A percentile compares a stretch with the other conserved stretches of the same genome.
phyloP scores from a whole-genome alignment of 1,139 yeast species.

The Geotrichum europaeum region DNA sequence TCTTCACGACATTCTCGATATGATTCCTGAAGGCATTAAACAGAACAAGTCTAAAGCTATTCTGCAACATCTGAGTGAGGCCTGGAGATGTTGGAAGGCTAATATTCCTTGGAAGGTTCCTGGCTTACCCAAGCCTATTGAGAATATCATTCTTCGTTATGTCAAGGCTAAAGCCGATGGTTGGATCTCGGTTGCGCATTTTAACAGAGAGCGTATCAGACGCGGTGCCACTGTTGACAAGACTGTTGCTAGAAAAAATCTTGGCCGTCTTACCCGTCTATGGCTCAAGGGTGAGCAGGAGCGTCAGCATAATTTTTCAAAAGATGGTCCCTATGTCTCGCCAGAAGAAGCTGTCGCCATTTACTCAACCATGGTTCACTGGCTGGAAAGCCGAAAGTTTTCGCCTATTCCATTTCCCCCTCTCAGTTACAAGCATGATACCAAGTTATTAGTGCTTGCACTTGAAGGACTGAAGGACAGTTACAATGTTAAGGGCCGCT shows the following conservation, averaged over 20 bases:
- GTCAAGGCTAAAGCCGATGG: slow-evolving; percentile 95
- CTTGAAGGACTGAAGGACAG: slow-evolving; percentile 81
- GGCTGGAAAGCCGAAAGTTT: slow-evolving; percentile 85
- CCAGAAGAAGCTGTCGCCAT: slow-evolving; percentile 87
- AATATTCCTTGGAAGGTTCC: slow-evolving; percentile 98
- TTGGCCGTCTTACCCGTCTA: slow-evolving; percentile 83
- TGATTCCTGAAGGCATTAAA: slow-evolving; percentile 93
- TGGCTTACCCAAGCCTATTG: slow-evolving; percentile 89
- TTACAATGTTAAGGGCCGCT: slow-evolving; percentile 73
- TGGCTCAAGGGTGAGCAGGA: slow-evolving; percentile 94
- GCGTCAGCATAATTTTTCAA: slow-evolving; percentile 71
- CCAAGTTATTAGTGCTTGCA: slow-evolving; percentile 81
- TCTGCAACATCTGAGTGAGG: slow-evolving; percentile 90
- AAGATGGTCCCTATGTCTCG: slow-evolving; percentile 80
- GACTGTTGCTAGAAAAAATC: slow-evolving; percentile 85
- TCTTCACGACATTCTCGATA: slow-evolving; percentile 89
- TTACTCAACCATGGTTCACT: slow-evolving; percentile 80
- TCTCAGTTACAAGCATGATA: slow-evolving; percentile 83
- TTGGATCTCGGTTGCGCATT: slow-evolving; percentile 91
- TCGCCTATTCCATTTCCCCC: slow-evolving; percentile 94
- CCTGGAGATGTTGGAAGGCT: slow-evolving; percentile 99
- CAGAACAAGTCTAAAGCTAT: slow-evolving; percentile 83
- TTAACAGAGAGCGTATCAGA: slow-evolving; percentile 80
- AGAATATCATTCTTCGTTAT: slow-evolving; percentile 77
- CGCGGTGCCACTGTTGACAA: slow-evolving; percentile 90